Percentiles rank a stretch among this genome's conserved stretches.
These are phyloP conservation scores for Pythium myriotylum DNA, from an alignment of 352 stramenopile species.

Conservation along the genomic window DNA sequence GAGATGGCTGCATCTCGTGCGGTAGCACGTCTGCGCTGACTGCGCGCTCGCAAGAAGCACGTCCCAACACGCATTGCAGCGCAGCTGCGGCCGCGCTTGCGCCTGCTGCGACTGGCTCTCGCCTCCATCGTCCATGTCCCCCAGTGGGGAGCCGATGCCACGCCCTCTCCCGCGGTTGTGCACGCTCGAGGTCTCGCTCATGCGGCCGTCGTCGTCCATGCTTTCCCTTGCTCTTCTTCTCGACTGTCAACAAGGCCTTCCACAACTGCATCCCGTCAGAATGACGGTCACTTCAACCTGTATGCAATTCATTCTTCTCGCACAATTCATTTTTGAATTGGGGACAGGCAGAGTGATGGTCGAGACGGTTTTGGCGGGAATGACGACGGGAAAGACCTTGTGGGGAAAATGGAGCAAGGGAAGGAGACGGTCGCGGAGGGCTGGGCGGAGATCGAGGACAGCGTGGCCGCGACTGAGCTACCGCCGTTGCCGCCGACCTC, in stretches of 20 bases:
- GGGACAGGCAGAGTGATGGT: slow-evolving; percentile 18
- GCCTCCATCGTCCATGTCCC: slow-evolving; percentile 52
- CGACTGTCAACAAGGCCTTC: background rate
- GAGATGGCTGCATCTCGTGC: slow-evolving; percentile 73
- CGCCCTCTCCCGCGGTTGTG: slow-evolving; percentile 41
- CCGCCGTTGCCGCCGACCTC: slow-evolving; percentile 68
- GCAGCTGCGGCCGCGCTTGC: slow-evolving; percentile 60
- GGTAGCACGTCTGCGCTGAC: slow-evolving; percentile 78
- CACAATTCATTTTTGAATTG: slow-evolving; percentile 26
- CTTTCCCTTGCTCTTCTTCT: background rate
- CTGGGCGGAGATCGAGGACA: slow-evolving; percentile 66
- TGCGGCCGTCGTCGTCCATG: slow-evolving; percentile 64
- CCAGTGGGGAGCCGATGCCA: slow-evolving; percentile 32
- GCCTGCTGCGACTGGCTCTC: slow-evolving; percentile 12
- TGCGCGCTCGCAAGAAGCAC: slow-evolving; percentile 59
- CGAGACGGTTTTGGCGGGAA: slow-evolving; percentile 24
- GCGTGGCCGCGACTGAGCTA: slow-evolving; percentile 51
- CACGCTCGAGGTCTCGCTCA: slow-evolving; percentile 77
- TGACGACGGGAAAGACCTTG: too few species aligned
- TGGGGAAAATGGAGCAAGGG: slow-evolving; percentile 9
- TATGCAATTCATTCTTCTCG: too few species aligned
- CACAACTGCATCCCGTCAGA: slow-evolving; percentile 11
- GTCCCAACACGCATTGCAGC: slow-evolving; percentile 82
- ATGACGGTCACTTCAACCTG: slow-evolving; percentile 32
- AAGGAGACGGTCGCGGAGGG: slow-evolving; percentile 12